Base-by-base conservation (phyloP, 768 basidiomycete species). In the Cyathus striatus region DNA sequence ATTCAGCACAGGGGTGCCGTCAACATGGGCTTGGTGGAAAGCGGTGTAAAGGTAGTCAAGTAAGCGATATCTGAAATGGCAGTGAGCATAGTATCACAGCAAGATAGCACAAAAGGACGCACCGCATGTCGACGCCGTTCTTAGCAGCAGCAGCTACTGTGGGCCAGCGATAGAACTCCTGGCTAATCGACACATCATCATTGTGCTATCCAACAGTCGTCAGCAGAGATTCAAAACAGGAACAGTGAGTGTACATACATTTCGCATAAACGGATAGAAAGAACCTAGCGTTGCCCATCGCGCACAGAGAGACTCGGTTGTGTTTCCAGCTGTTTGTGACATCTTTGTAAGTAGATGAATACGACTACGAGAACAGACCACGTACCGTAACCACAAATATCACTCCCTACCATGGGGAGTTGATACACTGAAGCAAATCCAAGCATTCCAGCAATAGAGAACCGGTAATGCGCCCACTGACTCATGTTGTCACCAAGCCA, bases 231-330 rank as follows among this genome's bases (percentile, higher is more conserved):
- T 30, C 10, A 30, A 10, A 10, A 10, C 16, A 16, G 27, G 9
- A 10, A 23, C 4, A 3, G 34, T 20, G 27, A 33, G 26, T 12
- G 5, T 17, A 59, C 78, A 58, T 44, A 82, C 81, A 54, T 89
- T 85, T 6, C 87, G 69, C 79, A 81, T 86, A 69, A 89, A 89
- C 0, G 86, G 85, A 58, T 81, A 79, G 62, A 88, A 89, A 0
- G 82, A 86, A 1, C 83, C 83, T 2, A 89, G 66, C 67, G 72
- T 83, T 10, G 82, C 85, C 86, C 88, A 89, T 26, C 88, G 67
- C 25, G 82, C 79, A 48, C 84, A 86, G 1, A 89, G 64, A 7
- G 70, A 75, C 55, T 83, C 83, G 1, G 84, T 82, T 1, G 81
- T 80, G 53, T 86, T 70, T 1, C 62, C 75, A 23, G 63, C 79